Evolutionary conservation across 2,329 filamentous ascomycete species (phyloP), one percentile per base, ranked within the genome.

Genomic region (Fusarium sp.): DNA sequence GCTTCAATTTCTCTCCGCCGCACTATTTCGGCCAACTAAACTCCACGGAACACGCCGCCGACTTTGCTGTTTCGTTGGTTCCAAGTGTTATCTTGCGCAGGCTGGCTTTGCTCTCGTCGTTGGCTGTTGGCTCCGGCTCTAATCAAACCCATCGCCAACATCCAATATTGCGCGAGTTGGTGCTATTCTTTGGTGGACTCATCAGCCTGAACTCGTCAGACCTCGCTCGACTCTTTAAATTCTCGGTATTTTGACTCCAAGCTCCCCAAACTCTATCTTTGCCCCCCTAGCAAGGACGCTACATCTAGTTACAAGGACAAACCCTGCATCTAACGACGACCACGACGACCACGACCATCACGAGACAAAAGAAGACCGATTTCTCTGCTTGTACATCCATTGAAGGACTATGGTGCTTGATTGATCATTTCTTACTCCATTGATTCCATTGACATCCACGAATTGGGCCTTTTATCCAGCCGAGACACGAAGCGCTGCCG

Each of bases 291-390:
- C 25, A 31, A 33, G 38, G 23, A 36, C 13, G 35, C 9, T 19
- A 14, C 29, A 36, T 37, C 33, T 37, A 49, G 42, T 25, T 3
- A 51, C 47, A 9, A 8, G 27, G 48, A 38, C 21, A 51, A 19
- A 19, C 33, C 31, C 32, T 43, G 42, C 21, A 54, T 32, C 45
- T 61, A 61, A 65, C 61, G 61, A 65, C 62, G 61, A 59, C 42
- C 42, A 65, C 61, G 61, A 65, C 57, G 39, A 46, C 58, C 46
- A 65, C 61, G 61, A 65, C 57, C 48, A 54, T 62, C 56, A 65
- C 61, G 61, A 65, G 27, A 48, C 39, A 65, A 65, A 65, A 49
- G 31, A 59, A 49, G 51, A 37, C 48, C 57, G 36, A 49, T 61
- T 58, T 13, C 56, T 61, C 44, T 42, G 37, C 15, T 35, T 44